These are phyloP conservation scores for Suillus americanus DNA, from an alignment of 768 basidiomycete genomes.

Conservation along the genomic window DNA sequence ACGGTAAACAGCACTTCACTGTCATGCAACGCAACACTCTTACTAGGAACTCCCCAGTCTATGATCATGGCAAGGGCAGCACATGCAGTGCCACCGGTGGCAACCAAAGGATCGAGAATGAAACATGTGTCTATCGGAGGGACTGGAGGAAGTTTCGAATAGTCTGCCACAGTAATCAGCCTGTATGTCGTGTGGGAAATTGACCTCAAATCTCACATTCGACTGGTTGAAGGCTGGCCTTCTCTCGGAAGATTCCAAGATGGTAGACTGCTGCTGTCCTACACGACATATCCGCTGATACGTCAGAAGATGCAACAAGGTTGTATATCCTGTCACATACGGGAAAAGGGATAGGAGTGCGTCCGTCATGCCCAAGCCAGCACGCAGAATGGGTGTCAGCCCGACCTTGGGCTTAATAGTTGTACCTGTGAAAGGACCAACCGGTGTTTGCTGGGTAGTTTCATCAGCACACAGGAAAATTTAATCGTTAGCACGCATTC, in stretches of 20 bases:
- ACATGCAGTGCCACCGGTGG: constrained; percentile 89
- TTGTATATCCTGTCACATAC: constrained; percentile 40
- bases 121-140: constrained; percentile 83
- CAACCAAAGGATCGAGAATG: constrained; percentile 89
- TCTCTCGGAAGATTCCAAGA: constrained; percentile 87
- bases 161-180: constrained; percentile 50
- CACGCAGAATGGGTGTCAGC: constrained; percentile 87
- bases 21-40: constrained; percentile 16
- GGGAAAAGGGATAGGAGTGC: constrained; percentile 85
- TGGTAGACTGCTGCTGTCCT: constrained; percentile 88
- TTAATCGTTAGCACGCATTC: constrained; percentile 6
- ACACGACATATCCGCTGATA: neutral
- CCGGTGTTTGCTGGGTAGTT: constrained; percentile 63
- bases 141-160: constrained; percentile 81
- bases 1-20: constrained; percentile 3
- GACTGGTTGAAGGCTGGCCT: constrained; percentile 83
- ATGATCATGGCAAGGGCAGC: constrained; percentile 85
- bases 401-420: constrained; percentile 77
- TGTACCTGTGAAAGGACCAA: constrained; percentile 77
- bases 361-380: constrained; percentile 92
- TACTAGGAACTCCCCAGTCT: constrained; percentile 80
- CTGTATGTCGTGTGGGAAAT: neutral
- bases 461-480: neutral
- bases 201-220: constrained; percentile 61
- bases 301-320: constrained; percentile 5